Evolutionary conservation across 805 yeast species (phyloP).

Genomic region (Metschnikowia koreensis): DNA sequence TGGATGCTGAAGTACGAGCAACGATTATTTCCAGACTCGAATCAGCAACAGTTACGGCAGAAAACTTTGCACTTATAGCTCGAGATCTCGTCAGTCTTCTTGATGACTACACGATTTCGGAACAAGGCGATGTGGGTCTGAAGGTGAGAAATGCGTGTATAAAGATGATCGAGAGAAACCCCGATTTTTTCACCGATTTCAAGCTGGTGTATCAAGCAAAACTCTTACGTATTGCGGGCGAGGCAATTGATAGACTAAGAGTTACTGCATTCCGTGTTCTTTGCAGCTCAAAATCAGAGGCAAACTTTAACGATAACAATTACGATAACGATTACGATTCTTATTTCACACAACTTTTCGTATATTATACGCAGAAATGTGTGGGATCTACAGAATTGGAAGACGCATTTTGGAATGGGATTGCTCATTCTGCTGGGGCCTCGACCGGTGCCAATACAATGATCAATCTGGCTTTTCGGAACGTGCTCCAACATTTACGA

Average conservation of each 20-base stretch:
- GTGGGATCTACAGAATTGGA: not conserved
- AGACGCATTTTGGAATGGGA: slow-evolving; percentile 53
- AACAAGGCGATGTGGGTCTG: slow-evolving; percentile 92
- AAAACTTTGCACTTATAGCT: slow-evolving; percentile 6
- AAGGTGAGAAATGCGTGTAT: slow-evolving; percentile 58
- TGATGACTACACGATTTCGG: slow-evolving; percentile 75
- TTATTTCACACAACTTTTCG: slow-evolving; percentile 24
- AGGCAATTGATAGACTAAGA: slow-evolving; percentile 58
- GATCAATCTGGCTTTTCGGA: slow-evolving; percentile 41
- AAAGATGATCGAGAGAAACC: slow-evolving; percentile 32
- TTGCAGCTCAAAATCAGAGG: slow-evolving; percentile 12
- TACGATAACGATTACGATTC: slow-evolving; percentile 9
- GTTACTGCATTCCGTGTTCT: slow-evolving; percentile 41
- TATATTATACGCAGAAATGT: slow-evolving; percentile 11
- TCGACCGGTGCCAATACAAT: slow-evolving; percentile 46
- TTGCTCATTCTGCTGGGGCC: slow-evolving; percentile 55
- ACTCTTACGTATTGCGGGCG: slow-evolving; percentile 59
- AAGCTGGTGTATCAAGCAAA: slow-evolving; percentile 21
- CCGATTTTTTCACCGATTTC: not conserved
- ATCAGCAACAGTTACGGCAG: slow-evolving; percentile 13
- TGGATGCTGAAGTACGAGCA: slow-evolving; percentile 33
- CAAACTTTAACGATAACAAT: not conserved
- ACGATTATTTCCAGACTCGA: slow-evolving; percentile 24
- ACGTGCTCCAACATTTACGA: slow-evolving; percentile 15
- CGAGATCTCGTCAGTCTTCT: slow-evolving; percentile 37